Evolutionary conservation across 176 grass and related monocot species (phyloP).

Genomic region (Paspalum notatum): DNA sequence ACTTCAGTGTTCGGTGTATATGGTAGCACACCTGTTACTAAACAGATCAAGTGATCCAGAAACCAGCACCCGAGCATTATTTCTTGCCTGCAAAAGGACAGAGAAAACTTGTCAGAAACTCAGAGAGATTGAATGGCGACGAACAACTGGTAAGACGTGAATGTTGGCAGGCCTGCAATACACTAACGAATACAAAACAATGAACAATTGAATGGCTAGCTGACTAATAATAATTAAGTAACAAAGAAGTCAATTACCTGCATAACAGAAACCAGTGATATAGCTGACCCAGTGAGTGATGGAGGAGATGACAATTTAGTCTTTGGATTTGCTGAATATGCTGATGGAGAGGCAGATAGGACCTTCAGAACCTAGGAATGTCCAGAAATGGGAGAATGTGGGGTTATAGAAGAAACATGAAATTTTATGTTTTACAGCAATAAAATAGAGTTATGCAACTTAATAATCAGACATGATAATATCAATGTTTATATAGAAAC

Average conservation of each 20-base stretch:
- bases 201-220: background rate
- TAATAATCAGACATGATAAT: background rate
- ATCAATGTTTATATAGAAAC: slow-evolving; percentile 25
- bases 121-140: slow-evolving; percentile 12
- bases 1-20: background rate
- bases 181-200: slow-evolving; percentile 17
- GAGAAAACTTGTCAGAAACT: slow-evolving; percentile 25
- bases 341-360: slow-evolving; percentile 82
- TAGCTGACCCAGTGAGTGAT: slow-evolving; percentile 74
- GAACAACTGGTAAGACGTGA: slow-evolving; percentile 11
- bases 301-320: slow-evolving; percentile 74
- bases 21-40: slow-evolving; percentile 68
- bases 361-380: slow-evolving; percentile 78
- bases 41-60: slow-evolving; percentile 92
- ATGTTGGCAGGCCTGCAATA: background rate
- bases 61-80: slow-evolving; percentile 86
- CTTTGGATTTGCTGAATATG: slow-evolving; percentile 88
- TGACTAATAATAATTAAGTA: background rate
- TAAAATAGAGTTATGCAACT: background rate
- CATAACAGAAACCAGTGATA: slow-evolving; percentile 94
- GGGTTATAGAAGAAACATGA: slow-evolving; percentile 13
- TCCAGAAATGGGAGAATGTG: background rate
- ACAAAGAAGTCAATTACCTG: slow-evolving; percentile 64
- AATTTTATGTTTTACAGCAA: background rate
- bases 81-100: slow-evolving; percentile 73